Evolutionary conservation across 2,329 filamentous ascomycete species (phyloP).

Genomic region (Thelonectria olida): DNA sequence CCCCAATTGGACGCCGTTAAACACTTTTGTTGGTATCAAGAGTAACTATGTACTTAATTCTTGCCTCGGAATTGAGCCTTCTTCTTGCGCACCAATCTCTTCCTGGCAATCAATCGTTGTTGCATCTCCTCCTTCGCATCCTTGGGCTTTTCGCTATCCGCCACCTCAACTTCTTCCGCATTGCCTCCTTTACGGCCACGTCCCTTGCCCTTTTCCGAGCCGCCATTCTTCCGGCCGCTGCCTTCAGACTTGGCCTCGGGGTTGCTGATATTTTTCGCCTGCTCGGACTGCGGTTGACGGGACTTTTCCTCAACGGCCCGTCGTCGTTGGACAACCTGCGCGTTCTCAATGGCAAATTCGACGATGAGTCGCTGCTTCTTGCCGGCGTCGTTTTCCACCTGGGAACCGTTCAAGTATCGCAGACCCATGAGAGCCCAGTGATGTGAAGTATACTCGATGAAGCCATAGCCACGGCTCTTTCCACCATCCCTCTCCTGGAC

Average conservation of each 20-base stretch:
- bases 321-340: slow-evolving; percentile 88
- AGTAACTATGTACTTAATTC: slow-evolving; percentile 30
- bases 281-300: slow-evolving; percentile 35
- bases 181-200: slow-evolving; percentile 30
- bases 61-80: slow-evolving; percentile 55
- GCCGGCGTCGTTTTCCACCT: slow-evolving; percentile 68
- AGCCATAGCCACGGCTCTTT: slow-evolving; percentile 93
- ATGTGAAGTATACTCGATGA: slow-evolving; percentile 95
- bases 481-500: slow-evolving; percentile 79
- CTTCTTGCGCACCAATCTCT: slow-evolving; percentile 81
- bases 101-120: slow-evolving; percentile 86
- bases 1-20: slow-evolving; percentile 17
- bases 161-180: slow-evolving; percentile 7
- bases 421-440: slow-evolving; percentile 95
- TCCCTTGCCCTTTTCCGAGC: slow-evolving; percentile 29
- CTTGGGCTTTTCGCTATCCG: slow-evolving; percentile 43
- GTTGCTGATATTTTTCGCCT: slow-evolving; percentile 26
- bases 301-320: slow-evolving; percentile 48
- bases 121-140: slow-evolving; percentile 54
- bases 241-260: slow-evolving; percentile 24
- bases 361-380: slow-evolving; percentile 91
- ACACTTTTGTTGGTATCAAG: slow-evolving; percentile 28
- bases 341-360: slow-evolving; percentile 98
- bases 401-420: slow-evolving; percentile 87
- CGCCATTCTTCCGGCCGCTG: slow-evolving; percentile 26